phyloP scores from a whole-genome alignment of 2,329 filamentous ascomycete species.

The Ilyonectria mors-panacis region DNA sequence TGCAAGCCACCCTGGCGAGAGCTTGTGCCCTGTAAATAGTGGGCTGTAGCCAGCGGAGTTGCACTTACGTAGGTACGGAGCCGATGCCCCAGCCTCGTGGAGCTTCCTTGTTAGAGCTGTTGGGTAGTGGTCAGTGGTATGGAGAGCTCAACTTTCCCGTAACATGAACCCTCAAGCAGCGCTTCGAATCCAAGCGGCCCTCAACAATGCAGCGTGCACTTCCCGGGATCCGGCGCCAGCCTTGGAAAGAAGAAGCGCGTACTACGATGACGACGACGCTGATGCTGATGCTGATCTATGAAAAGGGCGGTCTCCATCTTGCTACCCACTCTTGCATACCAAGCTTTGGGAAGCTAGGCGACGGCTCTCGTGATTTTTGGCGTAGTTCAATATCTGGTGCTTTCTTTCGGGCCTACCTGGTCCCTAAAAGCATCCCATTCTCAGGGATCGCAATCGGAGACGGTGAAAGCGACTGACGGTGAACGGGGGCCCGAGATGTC shows the following conservation, averaged over 20 bases:
- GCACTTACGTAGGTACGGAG: slow-evolving; percentile 40
- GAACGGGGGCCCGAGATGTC: slow-evolving; percentile 8
- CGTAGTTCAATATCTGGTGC: slow-evolving; percentile 18
- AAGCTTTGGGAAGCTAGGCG: slow-evolving; percentile 11
- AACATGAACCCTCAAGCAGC: slow-evolving; percentile 9
- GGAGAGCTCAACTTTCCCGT: slow-evolving; percentile 15
- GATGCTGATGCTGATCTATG: slow-evolving; percentile 4
- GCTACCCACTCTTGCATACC: slow-evolving; percentile 17
- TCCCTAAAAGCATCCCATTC: slow-evolving; percentile 23
- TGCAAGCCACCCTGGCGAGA: slow-evolving; percentile 21
- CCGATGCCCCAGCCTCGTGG: slow-evolving; percentile 42
- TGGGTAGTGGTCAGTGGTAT: slow-evolving; percentile 11
- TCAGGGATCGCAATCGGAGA: slow-evolving; percentile 19
- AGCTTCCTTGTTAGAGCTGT: slow-evolving; percentile 32
- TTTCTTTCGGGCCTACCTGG: slow-evolving; percentile 18
- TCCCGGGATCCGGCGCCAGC: slow-evolving; percentile 1
- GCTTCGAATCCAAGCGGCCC: slow-evolving; percentile 1
- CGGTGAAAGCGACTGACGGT: slow-evolving; percentile 22
- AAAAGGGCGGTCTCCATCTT: slow-evolving; percentile 9
- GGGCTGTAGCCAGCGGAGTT: slow-evolving; percentile 14
- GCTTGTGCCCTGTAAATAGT: slow-evolving; percentile 1
- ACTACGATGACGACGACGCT: slow-evolving; percentile 10
- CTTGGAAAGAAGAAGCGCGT: not conserved
- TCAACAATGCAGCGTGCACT: not conserved
- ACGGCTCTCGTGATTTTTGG: slow-evolving; percentile 24